Evolutionary conservation across 441 rosid genomes (phyloP).

Genomic region (Populus hybrid): DNA sequence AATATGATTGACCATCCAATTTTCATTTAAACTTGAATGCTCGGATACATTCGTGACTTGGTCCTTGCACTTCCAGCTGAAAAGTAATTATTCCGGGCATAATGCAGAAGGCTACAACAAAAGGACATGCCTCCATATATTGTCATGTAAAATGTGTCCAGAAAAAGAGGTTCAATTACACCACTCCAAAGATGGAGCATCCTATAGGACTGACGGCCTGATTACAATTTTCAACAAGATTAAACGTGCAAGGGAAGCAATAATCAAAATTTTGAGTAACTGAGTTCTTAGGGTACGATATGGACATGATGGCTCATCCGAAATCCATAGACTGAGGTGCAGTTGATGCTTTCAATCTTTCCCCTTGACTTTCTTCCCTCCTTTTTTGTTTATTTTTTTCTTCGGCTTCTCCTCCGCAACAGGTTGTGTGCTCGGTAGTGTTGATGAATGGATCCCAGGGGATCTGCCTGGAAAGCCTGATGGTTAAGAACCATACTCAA

Average conservation of each 20-base stretch:
- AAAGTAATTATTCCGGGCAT: background rate
- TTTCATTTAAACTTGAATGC: background rate
- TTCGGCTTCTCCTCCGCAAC: constrained; percentile 49
- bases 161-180: background rate
- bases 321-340: constrained; percentile 44
- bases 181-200: background rate
- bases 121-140: background rate
- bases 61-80: background rate
- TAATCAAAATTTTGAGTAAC: background rate
- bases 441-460: constrained; percentile 65
- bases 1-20: background rate
- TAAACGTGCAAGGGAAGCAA: background rate
- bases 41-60: background rate
- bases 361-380: background rate
- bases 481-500: constrained; percentile 55
- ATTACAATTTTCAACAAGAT: background rate
- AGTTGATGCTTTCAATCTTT: constrained; percentile 30
- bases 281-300: background rate
- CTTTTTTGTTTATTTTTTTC: constrained; percentile 40
- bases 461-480: constrained; percentile 69
- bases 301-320: background rate
- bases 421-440: constrained; percentile 66
- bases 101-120: background rate
- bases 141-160: background rate
- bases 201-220: background rate